phyloP scores from a whole-genome alignment of 257 asterid species.

The Forsythia suspensa region DNA sequence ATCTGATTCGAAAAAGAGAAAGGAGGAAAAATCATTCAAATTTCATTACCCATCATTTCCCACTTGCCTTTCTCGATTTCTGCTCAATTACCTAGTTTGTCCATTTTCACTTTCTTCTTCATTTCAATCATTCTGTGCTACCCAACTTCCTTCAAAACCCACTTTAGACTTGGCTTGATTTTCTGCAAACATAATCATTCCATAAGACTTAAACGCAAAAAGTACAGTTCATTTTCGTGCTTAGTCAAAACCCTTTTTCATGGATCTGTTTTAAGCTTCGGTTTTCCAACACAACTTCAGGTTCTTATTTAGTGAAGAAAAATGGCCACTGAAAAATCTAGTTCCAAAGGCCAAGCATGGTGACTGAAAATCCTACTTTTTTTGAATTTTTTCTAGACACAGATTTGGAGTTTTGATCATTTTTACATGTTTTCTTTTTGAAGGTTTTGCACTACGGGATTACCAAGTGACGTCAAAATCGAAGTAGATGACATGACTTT shows the following conservation, averaged over 20 bases:
- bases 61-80: conserved; percentile 41
- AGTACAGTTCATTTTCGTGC: conserved; percentile 27
- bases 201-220: conserved; percentile 31
- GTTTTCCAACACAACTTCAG: not conserved
- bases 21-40: conserved; percentile 29
- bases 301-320: not conserved
- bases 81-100: conserved; percentile 43
- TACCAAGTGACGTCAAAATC: conserved; percentile 77
- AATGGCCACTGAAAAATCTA: conserved; percentile 70
- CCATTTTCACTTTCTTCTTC: conserved; percentile 21
- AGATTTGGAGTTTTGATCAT: not conserved
- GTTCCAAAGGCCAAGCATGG: conserved; percentile 96
- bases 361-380: conserved; percentile 20
- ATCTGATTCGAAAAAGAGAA: conserved; percentile 33
- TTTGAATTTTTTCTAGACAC: not conserved
- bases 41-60: conserved; percentile 42
- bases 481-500: conserved; percentile 89
- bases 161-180: conserved; percentile 31
- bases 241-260: conserved; percentile 33
- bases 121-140: conserved; percentile 20
- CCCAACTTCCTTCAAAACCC: conserved; percentile 27
- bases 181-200: conserved; percentile 50
- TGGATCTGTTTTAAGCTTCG: conserved; percentile 37
- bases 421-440: not conserved
- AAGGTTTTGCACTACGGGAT: conserved; percentile 98